Percentiles rank a stretch among this genome's conserved stretches.
Conservation (phyloP, 2,329 filamentous ascomycete species). For the Dactylella cylindrospora region DNA sequence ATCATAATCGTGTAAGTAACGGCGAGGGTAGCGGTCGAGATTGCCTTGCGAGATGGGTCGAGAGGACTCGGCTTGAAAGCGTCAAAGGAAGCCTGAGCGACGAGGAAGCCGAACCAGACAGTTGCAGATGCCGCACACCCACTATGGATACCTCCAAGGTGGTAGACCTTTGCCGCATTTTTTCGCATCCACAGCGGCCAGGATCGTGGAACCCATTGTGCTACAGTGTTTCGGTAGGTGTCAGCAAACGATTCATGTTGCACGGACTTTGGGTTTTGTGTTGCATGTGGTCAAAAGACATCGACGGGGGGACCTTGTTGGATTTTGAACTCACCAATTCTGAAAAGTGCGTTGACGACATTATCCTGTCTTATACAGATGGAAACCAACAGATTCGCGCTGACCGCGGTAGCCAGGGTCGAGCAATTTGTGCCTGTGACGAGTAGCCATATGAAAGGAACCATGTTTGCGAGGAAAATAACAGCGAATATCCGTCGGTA, state of each 20-base stretch:
- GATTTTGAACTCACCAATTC: constrained; percentile 47
- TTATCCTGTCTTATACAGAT: constrained; percentile 59
- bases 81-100: constrained; percentile 50
- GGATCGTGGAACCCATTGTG: constrained; percentile 54
- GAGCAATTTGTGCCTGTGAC: constrained; percentile 23
- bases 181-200: constrained; percentile 56
- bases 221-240: constrained; percentile 18
- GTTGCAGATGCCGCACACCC: constrained; percentile 57
- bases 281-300: constrained; percentile 10
- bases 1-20: constrained; percentile 62
- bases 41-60: constrained; percentile 29
- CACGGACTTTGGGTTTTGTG: no score
- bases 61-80: constrained; percentile 44
- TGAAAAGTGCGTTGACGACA: constrained; percentile 59
- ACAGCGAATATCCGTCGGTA: constrained; percentile 55
- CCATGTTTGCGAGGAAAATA: constrained; percentile 53
- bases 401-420: constrained; percentile 47
- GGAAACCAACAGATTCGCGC: constrained; percentile 55
- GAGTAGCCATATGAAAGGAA: constrained; percentile 44
- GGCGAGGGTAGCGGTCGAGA: constrained; percentile 54
- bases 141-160: constrained; percentile 60
- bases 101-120: constrained; percentile 56
- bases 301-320: constrained; percentile 44
- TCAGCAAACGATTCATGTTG: constrained; percentile 14
- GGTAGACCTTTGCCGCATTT: constrained; percentile 58